These are phyloP conservation scores for Peniophora sp. DNA, from an alignment of 1,284 basidiomycete species.

Conservation along the genomic window DNA sequence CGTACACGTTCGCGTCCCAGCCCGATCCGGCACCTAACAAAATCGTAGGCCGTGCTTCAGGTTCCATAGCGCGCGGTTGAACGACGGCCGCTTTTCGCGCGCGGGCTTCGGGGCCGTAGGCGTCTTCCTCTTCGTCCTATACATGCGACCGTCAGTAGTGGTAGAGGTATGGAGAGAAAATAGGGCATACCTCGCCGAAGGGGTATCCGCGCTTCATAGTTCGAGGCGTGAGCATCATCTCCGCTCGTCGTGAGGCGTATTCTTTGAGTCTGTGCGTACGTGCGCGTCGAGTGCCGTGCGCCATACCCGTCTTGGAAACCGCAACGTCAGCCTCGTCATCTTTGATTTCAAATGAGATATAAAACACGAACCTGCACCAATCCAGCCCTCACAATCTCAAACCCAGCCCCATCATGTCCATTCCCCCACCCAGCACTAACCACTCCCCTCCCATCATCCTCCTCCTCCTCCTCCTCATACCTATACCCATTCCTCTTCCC, in stretches of 20 bases:
- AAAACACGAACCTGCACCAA: slow-evolving; percentile 47
- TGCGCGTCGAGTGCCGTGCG: slow-evolving; percentile 45
- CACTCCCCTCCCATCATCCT: slow-evolving; percentile 54
- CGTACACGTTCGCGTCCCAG: slow-evolving; percentile 1
- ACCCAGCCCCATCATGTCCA: slow-evolving; percentile 66
- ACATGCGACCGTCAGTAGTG: no score
- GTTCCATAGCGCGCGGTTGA: background rate
- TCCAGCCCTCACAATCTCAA: slow-evolving; percentile 57
- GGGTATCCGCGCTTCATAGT: slow-evolving; percentile 15
- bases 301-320: slow-evolving; percentile 32
- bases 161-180: background rate
- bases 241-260: slow-evolving; percentile 51
- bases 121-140: background rate
- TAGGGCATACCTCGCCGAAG: slow-evolving; percentile 17
- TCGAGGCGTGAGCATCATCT: slow-evolving; percentile 36
- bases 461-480: slow-evolving; percentile 30
- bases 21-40: slow-evolving; percentile 5
- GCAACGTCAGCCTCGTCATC: slow-evolving; percentile 4
- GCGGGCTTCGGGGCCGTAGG: background rate
- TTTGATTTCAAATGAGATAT: slow-evolving; percentile 5
- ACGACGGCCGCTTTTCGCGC: background rate
- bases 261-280: slow-evolving; percentile 58
- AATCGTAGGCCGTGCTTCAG: background rate
- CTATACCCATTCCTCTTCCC: slow-evolving; percentile 12
- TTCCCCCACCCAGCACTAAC: slow-evolving; percentile 66